A percentile compares a stretch with the other conserved stretches of the same genome.
Evolutionary conservation across 495 filamentous ascomycete genomes (phyloP).

Genomic region (Delitschia confertaspora): DNA sequence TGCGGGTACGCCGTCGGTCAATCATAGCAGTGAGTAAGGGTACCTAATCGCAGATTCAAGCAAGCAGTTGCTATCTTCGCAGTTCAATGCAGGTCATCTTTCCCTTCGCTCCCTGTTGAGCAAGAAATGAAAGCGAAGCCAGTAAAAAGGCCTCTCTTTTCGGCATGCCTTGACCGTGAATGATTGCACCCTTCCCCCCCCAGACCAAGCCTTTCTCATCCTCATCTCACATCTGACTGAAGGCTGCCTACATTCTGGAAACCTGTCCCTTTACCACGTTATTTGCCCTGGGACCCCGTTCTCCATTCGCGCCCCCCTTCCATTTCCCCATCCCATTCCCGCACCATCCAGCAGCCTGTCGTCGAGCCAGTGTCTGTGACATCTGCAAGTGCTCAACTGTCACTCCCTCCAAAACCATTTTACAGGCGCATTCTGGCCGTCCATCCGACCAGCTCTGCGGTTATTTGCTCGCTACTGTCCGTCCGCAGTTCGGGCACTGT

Average conservation of each 20-base stretch:
- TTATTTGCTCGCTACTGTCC: constrained; percentile 13
- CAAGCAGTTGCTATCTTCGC: constrained; percentile 8
- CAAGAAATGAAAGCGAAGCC: background rate
- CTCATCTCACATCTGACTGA: background rate
- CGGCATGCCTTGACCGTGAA: constrained; percentile 7
- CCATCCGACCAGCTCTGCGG: too few relatives aligned
- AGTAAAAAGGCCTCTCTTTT: constrained; percentile 7
- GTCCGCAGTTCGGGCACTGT: background rate
- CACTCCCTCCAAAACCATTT: background rate
- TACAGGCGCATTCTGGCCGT: background rate
- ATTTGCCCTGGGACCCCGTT: background rate
- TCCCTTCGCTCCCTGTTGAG: background rate
- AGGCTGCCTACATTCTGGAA: background rate
- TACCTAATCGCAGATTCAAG: constrained; percentile 1
- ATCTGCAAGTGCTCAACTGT: background rate
- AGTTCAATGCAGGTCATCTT: constrained; percentile 15
- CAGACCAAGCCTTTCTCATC: too few relatives aligned
- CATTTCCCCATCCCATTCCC: background rate
- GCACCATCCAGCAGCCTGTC: too few relatives aligned
- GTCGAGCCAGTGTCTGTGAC: too few relatives aligned
- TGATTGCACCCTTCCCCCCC: background rate
- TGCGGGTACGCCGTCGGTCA: constrained; percentile 1
- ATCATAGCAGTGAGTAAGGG: background rate
- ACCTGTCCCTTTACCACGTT: background rate
- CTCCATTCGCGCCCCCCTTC: background rate